phyloP scores from a whole-genome alignment of 1,284 basidiomycete species.

The Trichosporon coremiiforme region DNA sequence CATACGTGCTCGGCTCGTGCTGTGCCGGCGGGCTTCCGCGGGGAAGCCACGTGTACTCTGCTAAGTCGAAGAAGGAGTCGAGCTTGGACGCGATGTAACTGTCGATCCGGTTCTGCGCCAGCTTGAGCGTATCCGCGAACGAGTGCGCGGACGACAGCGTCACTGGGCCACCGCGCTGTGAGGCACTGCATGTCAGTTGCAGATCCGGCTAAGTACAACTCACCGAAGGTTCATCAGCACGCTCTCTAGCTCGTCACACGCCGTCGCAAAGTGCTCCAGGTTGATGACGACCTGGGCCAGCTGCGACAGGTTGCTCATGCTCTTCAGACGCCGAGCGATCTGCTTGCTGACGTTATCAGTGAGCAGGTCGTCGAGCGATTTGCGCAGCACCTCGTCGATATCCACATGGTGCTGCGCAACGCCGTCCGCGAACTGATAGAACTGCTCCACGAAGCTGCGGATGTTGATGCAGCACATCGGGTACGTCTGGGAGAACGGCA shows the following conservation, averaged over 20 bases:
- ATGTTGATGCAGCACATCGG: constrained; percentile 96
- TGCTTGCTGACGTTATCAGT: constrained; percentile 77
- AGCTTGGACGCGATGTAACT: constrained; percentile 85
- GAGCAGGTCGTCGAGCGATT: constrained; percentile 87
- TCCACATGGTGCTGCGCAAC: constrained; percentile 87
- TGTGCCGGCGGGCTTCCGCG: constrained; percentile 35
- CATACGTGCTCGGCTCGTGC: constrained; percentile 79
- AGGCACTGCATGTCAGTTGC: constrained; percentile 61
- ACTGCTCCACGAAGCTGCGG: constrained; percentile 88
- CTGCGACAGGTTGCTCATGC: constrained; percentile 80
- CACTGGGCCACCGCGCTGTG: constrained; percentile 73
- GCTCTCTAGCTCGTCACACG: constrained; percentile 82
- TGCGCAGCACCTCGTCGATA: constrained; percentile 87
- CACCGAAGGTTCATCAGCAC: constrained; percentile 75
- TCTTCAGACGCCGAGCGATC: constrained; percentile 71
- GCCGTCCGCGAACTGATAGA: constrained; percentile 95
- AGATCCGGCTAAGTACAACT: constrained; percentile 19
- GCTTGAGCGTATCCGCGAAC: constrained; percentile 70
- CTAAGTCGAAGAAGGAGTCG: constrained; percentile 93
- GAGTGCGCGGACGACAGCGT: constrained; percentile 56
- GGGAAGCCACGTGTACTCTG: constrained; percentile 93
- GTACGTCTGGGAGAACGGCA: constrained; percentile 96
- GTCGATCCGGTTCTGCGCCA: constrained; percentile 77
- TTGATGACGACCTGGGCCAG: constrained; percentile 94
- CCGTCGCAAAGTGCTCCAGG: constrained; percentile 85